Conservation (phyloP, 768 basidiomycete species). For the Boletus edulis region DNA sequence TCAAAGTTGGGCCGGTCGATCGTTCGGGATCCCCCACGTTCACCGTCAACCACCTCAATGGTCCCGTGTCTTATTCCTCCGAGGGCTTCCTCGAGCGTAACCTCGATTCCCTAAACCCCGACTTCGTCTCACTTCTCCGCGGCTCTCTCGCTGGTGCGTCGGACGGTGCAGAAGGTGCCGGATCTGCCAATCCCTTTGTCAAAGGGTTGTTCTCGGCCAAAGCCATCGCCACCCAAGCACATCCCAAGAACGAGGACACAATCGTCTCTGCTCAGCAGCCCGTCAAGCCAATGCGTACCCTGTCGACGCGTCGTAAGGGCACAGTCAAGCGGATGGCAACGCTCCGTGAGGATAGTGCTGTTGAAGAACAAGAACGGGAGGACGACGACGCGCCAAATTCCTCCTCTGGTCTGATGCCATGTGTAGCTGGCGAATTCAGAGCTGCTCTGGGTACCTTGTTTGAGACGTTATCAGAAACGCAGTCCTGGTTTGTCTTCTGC, state of each 20-base stretch:
- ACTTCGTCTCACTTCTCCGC: slow-evolving; percentile 87
- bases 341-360: slow-evolving; percentile 30
- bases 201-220: slow-evolving; percentile 86
- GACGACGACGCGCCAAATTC: slow-evolving; percentile 36
- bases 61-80: slow-evolving; percentile 87
- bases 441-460: slow-evolving; percentile 52
- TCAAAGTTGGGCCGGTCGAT: slow-evolving; percentile 78
- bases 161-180: slow-evolving; percentile 62
- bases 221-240: slow-evolving; percentile 88
- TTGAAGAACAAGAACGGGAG: slow-evolving; percentile 50
- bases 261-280: slow-evolving; percentile 93
- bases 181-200: slow-evolving; percentile 89
- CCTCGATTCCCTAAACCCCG: slow-evolving; percentile 85
- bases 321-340: slow-evolving; percentile 53
- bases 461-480: slow-evolving; percentile 84
- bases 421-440: slow-evolving; percentile 78
- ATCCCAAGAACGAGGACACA: slow-evolving; percentile 91
- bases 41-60: slow-evolving; percentile 89
- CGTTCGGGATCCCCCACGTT: slow-evolving; percentile 83
- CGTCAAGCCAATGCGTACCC: slow-evolving; percentile 91
- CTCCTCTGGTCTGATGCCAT: slow-evolving; percentile 45
- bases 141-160: slow-evolving; percentile 41
- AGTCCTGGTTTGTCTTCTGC: slow-evolving; percentile 90
- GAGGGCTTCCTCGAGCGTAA: slow-evolving; percentile 90
- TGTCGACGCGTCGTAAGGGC: slow-evolving; percentile 81